Evolutionary conservation across 140 eudicot species (phyloP).

Genomic region (Erigeron philadelphicus): DNA sequence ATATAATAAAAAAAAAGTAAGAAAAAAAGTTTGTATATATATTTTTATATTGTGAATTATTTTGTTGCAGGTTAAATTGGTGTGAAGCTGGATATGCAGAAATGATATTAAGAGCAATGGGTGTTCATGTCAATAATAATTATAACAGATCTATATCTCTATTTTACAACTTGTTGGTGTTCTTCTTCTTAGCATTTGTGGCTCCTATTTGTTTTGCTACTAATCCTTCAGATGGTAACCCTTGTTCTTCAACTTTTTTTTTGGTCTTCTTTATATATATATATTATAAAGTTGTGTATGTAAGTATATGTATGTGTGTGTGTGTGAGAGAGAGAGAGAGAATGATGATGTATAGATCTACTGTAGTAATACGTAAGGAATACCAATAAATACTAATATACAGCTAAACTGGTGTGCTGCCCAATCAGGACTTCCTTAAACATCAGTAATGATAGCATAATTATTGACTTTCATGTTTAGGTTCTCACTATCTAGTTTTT

Average conservation of each 20-base stretch:
- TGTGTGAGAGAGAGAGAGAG: slow-evolving; percentile 16
- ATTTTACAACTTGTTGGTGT: slow-evolving; percentile 27
- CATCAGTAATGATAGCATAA: not conserved
- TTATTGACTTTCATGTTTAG: slow-evolving; percentile 5
- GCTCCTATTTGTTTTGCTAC: slow-evolving; percentile 48
- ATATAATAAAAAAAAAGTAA: not conserved
- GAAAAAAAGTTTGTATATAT: too few relatives aligned
- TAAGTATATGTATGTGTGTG: not conserved
- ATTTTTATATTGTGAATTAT: not conserved
- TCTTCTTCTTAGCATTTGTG: slow-evolving; percentile 31
- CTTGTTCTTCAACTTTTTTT: not conserved
- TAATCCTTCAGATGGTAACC: slow-evolving; percentile 67
- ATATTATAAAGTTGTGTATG: not conserved
- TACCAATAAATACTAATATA: not conserved
- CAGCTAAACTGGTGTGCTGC: slow-evolving; percentile 6
- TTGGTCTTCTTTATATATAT: not conserved
- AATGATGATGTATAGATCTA: not conserved
- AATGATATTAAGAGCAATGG: not conserved
- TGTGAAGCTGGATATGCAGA: slow-evolving; percentile 18
- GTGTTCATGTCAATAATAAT: too few relatives aligned
- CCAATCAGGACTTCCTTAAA: slow-evolving; percentile 5
- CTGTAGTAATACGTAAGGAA: too few relatives aligned
- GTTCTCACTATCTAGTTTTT: not conserved
- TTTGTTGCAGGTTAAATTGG: slow-evolving; percentile 30
- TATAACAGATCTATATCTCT: slow-evolving; percentile 28